These are phyloP conservation scores for Emericellopsis terricola DNA, from an alignment of 495 filamentous ascomycete species.

Conservation along the genomic window DNA sequence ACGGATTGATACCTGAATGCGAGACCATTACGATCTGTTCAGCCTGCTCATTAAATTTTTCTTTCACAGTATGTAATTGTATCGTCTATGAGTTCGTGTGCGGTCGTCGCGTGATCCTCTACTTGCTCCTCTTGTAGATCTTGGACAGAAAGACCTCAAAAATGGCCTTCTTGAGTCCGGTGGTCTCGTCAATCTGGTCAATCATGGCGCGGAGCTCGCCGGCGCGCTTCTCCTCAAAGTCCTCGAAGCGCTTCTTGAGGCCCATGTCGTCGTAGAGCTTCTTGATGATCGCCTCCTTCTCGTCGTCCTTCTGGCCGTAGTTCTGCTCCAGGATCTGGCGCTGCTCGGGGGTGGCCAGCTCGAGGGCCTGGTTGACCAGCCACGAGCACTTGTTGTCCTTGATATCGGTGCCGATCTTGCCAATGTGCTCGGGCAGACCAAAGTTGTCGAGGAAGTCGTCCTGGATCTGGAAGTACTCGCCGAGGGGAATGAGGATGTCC, in stretches of 20 bases:
- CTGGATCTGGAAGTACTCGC: constrained; percentile 97
- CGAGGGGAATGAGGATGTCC: constrained; percentile 91
- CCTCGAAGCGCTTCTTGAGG: constrained; percentile 62
- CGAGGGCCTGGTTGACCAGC: constrained; percentile 85
- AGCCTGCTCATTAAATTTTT: too few relatives aligned
- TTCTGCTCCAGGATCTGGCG: constrained; percentile 62
- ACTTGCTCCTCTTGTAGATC: constrained; percentile 96
- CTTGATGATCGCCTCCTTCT: constrained; percentile 70
- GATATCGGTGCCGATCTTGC: constrained; percentile 98
- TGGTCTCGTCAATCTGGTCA: constrained; percentile 57
- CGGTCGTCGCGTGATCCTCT: too few relatives aligned
- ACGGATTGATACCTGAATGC: too few relatives aligned
- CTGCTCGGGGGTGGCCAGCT: constrained; percentile 61
- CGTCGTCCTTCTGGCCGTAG: constrained; percentile 78
- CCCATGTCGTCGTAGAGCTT: constrained; percentile 67
- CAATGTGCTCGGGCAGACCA: constrained; percentile 74
- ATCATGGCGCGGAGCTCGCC: constrained; percentile 58
- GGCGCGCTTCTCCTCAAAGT: constrained; percentile 77
- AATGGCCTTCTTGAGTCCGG: constrained; percentile 74
- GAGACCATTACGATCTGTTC: too few relatives aligned
- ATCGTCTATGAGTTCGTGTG: too few relatives aligned
- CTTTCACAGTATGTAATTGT: too few relatives aligned
- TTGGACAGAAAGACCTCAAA: constrained; percentile 84
- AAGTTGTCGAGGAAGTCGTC: constrained; percentile 98
- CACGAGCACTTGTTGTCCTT: constrained; percentile 98